Evolutionary conservation across 2,329 filamentous ascomycete species (phyloP), one percentile per base, ranked within the genome.

Genomic region (Penicillium psychrosexuale): DNA sequence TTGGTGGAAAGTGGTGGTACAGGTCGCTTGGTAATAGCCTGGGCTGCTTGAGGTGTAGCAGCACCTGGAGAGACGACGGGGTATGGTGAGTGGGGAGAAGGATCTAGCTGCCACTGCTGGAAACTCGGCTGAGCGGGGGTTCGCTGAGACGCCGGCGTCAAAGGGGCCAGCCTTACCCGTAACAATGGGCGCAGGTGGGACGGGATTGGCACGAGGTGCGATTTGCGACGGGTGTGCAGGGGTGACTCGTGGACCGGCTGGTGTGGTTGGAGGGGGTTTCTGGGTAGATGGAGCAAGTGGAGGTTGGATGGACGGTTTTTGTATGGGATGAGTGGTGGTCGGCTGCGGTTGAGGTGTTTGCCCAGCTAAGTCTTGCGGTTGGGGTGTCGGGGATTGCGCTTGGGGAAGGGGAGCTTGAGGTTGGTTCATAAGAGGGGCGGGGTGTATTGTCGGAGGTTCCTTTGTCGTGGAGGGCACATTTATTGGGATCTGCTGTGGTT

Each of bases 41-140:
- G 53, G 9, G 40, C 58, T 39, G 59, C 15, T 48, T 64, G 56
- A 53, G 64, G 38, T 47, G 51, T 47, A 54, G 60, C 33, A 51
- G 59, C 51, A 24, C 64, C 56, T 17, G 69, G 62, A 40, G 65
- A 61, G 22, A 61, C 45, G 24, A 63, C 59, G 13, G 66, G 57
- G 36, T 68, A 67, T 43, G 68, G 65, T 11, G 68, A 69, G 44
- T 71, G 69, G 33, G 68, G 67, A 33, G 65, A 58, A 50, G 62
- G 61, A 47, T 72, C 68, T 8, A 72, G 61, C 30, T 71, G 61
- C 72, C 71, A 74, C 58, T 74, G 72, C 51, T 72, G 71, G 55
- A 72, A 71, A 47, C 63, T 72, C 37, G 68, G 66, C 40, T 72
- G 69, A 3, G 62, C 61, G 8, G 56, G 64, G 43, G 61, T 64